Evolutionary conservation across 2,329 filamentous ascomycete species (phyloP), one percentile per base, ranked within the genome.

Genomic region (Nakataea oryzae): DNA sequence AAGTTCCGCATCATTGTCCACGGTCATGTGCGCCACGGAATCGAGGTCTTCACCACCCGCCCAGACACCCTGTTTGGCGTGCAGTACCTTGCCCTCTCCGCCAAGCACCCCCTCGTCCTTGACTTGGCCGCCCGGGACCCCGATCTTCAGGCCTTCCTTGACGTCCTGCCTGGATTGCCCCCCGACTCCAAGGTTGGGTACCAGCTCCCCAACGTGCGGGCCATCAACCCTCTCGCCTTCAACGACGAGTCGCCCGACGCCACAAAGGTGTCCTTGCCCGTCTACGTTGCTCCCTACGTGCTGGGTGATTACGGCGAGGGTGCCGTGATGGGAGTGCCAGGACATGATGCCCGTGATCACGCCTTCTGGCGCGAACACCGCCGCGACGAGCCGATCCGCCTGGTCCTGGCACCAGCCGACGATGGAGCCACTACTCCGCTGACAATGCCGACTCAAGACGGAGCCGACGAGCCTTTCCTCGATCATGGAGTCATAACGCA

Each of bases 241-340:
- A 76, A 82, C 54, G 77, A 80, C 8, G 71, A 75, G 1, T 78
- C 77, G 0, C 78, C 80, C 1, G 77, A 79, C n/a, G 75, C 77
- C 1, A 78, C 78, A 41, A 81, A 84, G 70, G 69, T 81, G 66
- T 79, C 81, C 9, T 68, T 96, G 6, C 91, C 91, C 1, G 80
- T 96, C 6, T 96, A 88, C 69, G 88, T 90, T 27, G 90, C 92
- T 12, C 87, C 91, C 0, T 96, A 96, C 70, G 92, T 96, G 13
- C 78, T 96, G 6, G 88, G 88, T 29, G 89, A 92, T 69, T 95
- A 96, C 67, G 91, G 91, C 21, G 89, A 92, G 66, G 91, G 91
- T 1, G 91, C 91, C 12, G 88, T 96, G 2, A 96, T 96, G 91
- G 92, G 92, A 56, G 92, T 96, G 9, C 92, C 92, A 0, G 92